Base-by-base conservation (phyloP, 2,329 filamentous ascomycete species). In the Aspergillus sp. region DNA sequence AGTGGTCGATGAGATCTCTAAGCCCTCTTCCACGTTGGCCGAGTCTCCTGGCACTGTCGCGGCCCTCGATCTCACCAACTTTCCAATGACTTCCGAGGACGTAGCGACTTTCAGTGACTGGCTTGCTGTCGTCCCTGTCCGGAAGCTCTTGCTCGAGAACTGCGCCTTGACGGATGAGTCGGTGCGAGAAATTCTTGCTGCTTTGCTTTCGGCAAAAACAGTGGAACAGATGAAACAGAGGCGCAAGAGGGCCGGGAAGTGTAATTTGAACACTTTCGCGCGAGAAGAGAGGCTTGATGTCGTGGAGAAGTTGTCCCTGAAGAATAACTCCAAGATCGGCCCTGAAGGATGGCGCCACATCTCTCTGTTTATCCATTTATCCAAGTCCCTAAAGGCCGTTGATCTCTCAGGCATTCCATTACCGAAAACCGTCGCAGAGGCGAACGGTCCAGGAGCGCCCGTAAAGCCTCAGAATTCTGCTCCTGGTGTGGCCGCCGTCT, bases 311-410 rank as follows among this genome's bases (percentile, higher is more conserved):
- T 64, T 98, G 5, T 82, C 85, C 2, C 62, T 98, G 26, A 94
- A 93, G 61, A 86, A 93, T 60, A 96, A 96, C 53, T 61, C 69
- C 1, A 89, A 86, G 49, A 80, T 96, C 38, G 82, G 85, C 0
- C 68, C 71, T 1, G 82, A 93, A 42, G 91, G 89, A 11, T 98
- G 91, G 91, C 86, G 81, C 49, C 78, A 96, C 53, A 78, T 96
- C 36, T 82, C 81, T 25, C 67, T 94, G 5, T 98, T 96, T 54
- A 70, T 94, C 32, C 85, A 94, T 60, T 80, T 95, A 67, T 94
- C 85, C 47, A 80, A 78, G 40, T 86, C 86, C 1, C 68, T 98
- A 35, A 88, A 86, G 56, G 81, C 75, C 4, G 73, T 96, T 15
- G 91, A 98, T 55, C 57, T 96, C 16, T 93, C 88, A 1, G 81